Conservation (phyloP, 2,329 filamentous ascomycete genomes). For the Metarhizium rileyi region DNA sequence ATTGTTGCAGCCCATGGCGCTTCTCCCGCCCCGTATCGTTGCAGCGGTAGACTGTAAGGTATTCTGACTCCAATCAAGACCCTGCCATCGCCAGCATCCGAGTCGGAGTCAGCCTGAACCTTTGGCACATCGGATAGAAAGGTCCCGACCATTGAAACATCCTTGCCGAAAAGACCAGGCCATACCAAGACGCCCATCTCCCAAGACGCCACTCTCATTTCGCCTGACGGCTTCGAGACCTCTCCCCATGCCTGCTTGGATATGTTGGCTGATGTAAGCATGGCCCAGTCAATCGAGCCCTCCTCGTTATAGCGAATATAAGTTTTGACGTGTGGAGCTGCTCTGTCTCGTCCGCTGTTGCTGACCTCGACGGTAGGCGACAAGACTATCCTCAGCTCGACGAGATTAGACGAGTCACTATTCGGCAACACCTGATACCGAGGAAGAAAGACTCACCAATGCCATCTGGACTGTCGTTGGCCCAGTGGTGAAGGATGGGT, state of each 20-base stretch:
- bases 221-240: constrained; percentile 41
- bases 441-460: constrained; percentile 4
- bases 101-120: constrained; percentile 10
- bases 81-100: constrained; percentile 13
- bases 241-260: constrained; percentile 87
- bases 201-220: constrained; percentile 68
- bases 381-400: constrained; percentile 16
- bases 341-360: constrained; percentile 53
- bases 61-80: constrained; percentile 60
- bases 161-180: constrained; percentile 49
- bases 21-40: constrained; percentile 52
- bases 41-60: constrained; percentile 73
- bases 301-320: constrained; percentile 58
- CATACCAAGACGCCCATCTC: constrained; percentile 79
- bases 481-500: constrained; percentile 68
- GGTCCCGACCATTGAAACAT: constrained; percentile 54
- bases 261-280: constrained; percentile 84
- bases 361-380: constrained; percentile 12
- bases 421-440: not conserved
- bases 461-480: constrained; percentile 41
- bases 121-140: constrained; percentile 53
- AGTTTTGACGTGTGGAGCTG: constrained; percentile 84
- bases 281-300: constrained; percentile 64
- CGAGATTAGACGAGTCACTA: not conserved
- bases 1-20: constrained; percentile 68